Conservation (phyloP, 345 rosid genomes). For the Pistacia integerrima region DNA sequence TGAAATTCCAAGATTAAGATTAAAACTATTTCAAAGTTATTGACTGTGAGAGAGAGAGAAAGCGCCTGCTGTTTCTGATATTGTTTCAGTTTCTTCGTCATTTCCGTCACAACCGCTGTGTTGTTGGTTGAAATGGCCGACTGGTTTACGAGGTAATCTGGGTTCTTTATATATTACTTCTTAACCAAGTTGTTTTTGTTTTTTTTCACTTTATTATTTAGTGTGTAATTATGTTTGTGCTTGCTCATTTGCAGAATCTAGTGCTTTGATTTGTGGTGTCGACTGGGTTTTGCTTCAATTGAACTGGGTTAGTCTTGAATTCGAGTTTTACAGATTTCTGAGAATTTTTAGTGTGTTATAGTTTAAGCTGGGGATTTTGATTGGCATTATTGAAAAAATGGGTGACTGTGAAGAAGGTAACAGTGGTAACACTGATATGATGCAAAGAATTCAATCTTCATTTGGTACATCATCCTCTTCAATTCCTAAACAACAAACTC, state of each 20-base stretch:
- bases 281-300: slow-evolving; percentile 17
- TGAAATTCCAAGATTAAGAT: not conserved
- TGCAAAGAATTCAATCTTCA: slow-evolving; percentile 70
- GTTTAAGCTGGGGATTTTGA: not conserved
- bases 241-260: slow-evolving; percentile 30
- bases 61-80: slow-evolving; percentile 25
- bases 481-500: slow-evolving; percentile 39
- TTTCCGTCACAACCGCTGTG: slow-evolving; percentile 23
- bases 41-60: slow-evolving; percentile 27
- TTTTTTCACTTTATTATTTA: not conserved
- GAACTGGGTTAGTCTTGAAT: slow-evolving; percentile 20
- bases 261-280: slow-evolving; percentile 23
- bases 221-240: not conserved
- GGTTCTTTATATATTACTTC: not conserved
- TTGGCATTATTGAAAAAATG: slow-evolving; percentile 33
- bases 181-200: not conserved
- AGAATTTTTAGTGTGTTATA: not conserved
- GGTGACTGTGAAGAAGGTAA: slow-evolving; percentile 67
- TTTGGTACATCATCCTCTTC: slow-evolving; percentile 57
- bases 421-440: slow-evolving; percentile 55
- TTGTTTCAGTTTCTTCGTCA: slow-evolving; percentile 23
- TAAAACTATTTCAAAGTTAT: too few relatives aligned
- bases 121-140: slow-evolving; percentile 15
- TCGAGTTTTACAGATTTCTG: slow-evolving; percentile 10
- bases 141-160: slow-evolving; percentile 17